Percentiles rank a stretch among this genome's conserved stretches.
Conservation (phyloP, 2,329 filamentous ascomycete species). For the Daldinia sp. region DNA sequence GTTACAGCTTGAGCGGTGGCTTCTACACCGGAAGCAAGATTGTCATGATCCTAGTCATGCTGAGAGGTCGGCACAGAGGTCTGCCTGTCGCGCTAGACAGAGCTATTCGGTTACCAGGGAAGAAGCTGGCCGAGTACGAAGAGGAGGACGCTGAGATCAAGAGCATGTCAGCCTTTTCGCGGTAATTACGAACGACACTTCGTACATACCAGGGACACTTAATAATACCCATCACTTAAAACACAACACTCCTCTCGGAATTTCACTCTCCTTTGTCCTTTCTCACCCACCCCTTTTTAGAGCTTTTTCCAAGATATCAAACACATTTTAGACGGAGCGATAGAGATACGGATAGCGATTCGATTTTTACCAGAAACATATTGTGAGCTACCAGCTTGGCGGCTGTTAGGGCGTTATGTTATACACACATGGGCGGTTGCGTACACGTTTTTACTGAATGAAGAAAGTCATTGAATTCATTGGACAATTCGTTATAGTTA, state of each 20-base stretch:
- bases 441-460: neutral
- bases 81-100: constrained; percentile 64
- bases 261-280: neutral
- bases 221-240: neutral
- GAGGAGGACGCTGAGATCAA: constrained; percentile 49
- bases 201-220: too few relatives aligned
- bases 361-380: neutral
- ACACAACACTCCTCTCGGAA: neutral
- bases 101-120: constrained; percentile 56
- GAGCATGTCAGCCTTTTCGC: constrained; percentile 25
- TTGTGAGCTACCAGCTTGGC: neutral
- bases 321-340: neutral
- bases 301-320: neutral
- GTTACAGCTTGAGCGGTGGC: constrained; percentile 63
- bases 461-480: constrained; percentile 1
- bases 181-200: neutral
- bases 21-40: constrained; percentile 66
- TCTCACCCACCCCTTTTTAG: neutral
- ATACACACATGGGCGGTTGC: neutral
- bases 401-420: neutral
- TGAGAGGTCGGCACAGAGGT: constrained; percentile 64
- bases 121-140: constrained; percentile 38
- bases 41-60: constrained; percentile 64
- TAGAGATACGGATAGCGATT: neutral
- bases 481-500: neutral